Percentiles rank a stretch among this genome's conserved stretches.
Evolutionary conservation across 331 rosid genomes (phyloP).

Genomic region (Malus hybrid): DNA sequence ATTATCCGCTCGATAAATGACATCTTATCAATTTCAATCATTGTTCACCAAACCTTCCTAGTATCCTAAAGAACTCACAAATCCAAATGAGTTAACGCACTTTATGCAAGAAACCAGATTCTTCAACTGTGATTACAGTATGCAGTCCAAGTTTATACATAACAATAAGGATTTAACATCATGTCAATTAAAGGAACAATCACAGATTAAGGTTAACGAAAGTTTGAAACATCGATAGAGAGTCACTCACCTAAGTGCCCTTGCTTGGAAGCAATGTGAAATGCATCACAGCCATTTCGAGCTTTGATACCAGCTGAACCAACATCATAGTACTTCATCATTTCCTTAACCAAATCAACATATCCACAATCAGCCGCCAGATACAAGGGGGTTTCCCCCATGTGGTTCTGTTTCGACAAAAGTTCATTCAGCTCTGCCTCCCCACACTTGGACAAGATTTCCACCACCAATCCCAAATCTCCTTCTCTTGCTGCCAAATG

Average conservation of each 20-base stretch:
- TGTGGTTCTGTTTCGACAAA: slow-evolving; percentile 45
- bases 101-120: not conserved
- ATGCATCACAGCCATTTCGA: slow-evolving; percentile 66
- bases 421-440: slow-evolving; percentile 48
- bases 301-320: slow-evolving; percentile 52
- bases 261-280: slow-evolving; percentile 71
- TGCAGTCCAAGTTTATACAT: not conserved
- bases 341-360: slow-evolving; percentile 46
- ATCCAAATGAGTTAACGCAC: not conserved
- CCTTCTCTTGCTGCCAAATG: slow-evolving; percentile 58
- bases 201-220: not conserved
- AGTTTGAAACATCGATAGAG: slow-evolving; percentile 10
- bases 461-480: slow-evolving; percentile 37
- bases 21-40: not conserved
- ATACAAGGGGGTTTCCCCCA: slow-evolving; percentile 58
- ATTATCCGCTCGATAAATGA: not conserved
- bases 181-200: not conserved
- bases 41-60: not conserved
- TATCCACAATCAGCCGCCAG: slow-evolving; percentile 54
- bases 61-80: not conserved
- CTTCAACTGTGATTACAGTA: not conserved
- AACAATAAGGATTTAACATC: not conserved
- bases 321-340: slow-evolving; percentile 46
- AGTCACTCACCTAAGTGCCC: slow-evolving; percentile 60
- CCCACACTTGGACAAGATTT: slow-evolving; percentile 36